Conservation (phyloP, 2,329 filamentous ascomycete species). For the Diaporthe caulivora region DNA sequence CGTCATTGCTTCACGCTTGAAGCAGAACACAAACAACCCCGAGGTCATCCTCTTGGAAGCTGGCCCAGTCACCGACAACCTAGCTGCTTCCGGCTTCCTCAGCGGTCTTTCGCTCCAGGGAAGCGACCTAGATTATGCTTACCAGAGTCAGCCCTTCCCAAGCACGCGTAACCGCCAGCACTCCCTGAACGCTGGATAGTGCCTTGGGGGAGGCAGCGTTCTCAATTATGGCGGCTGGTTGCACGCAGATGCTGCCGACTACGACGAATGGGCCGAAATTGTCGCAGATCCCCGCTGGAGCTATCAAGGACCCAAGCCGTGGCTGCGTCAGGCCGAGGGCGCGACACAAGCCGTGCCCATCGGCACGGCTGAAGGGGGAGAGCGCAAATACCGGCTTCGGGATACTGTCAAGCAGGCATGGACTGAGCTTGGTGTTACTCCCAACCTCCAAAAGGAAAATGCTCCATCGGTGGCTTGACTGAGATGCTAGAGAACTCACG, state of each 20-base stretch:
- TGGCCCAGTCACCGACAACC: constrained; percentile 43
- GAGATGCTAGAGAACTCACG: constrained; percentile 45
- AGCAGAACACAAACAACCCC: constrained; percentile 40
- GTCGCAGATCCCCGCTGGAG: constrained; percentile 57
- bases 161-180: constrained; percentile 41
- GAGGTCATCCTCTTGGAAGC: constrained; percentile 45
- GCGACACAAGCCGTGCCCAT: constrained; percentile 49
- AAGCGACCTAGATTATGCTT: constrained; percentile 44
- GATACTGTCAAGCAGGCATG: constrained; percentile 52
- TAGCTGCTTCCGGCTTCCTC: constrained; percentile 41
- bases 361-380: constrained; percentile 41
- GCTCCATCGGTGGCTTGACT: constrained; percentile 50
- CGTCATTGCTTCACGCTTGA: constrained; percentile 44
- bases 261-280: constrained; percentile 42
- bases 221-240: constrained; percentile 47
- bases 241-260: constrained; percentile 45
- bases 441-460: constrained; percentile 46
- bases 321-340: constrained; percentile 55
- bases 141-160: constrained; percentile 42
- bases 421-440: constrained; percentile 54
- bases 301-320: constrained; percentile 59
- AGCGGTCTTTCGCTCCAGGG: constrained; percentile 43
- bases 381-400: constrained; percentile 54
- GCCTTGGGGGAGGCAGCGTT: constrained; percentile 45
- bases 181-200: constrained; percentile 42